Conservation (phyloP, 2,329 filamentous ascomycete species). For the Exutisphaerella laricina region DNA sequence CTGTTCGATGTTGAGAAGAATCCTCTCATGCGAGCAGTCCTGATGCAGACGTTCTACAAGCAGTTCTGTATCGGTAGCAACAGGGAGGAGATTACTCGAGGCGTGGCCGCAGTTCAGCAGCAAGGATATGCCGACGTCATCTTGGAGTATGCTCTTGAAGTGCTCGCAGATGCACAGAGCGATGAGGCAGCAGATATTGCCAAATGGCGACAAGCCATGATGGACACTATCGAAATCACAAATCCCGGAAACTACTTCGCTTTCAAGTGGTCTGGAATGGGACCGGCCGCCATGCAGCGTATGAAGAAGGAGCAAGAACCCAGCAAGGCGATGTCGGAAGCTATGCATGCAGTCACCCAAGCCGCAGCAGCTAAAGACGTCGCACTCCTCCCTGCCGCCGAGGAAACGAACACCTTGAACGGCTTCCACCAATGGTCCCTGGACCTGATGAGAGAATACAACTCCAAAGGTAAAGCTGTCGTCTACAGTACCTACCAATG, state of each 20-base stretch:
- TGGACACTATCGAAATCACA: slow-evolving; percentile 61
- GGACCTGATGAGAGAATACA: slow-evolving; percentile 27
- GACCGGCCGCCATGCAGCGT: slow-evolving; percentile 62
- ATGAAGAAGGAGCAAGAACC: slow-evolving; percentile 60
- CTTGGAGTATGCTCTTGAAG: slow-evolving; percentile 75
- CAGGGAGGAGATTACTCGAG: slow-evolving; percentile 59
- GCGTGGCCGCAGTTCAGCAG: slow-evolving; percentile 59
- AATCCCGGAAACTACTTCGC: slow-evolving; percentile 50
- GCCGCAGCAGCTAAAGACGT: slow-evolving; percentile 65
- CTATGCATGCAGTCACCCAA: slow-evolving; percentile 69
- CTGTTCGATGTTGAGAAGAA: slow-evolving; percentile 72
- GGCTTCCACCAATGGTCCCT: slow-evolving; percentile 60
- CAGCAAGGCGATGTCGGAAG: slow-evolving; percentile 57
- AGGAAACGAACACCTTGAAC: slow-evolving; percentile 71
- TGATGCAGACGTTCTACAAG: slow-evolving; percentile 80
- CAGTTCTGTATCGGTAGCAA: slow-evolving; percentile 88
- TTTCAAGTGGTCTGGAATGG: slow-evolving; percentile 73
- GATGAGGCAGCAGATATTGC: slow-evolving; percentile 56
- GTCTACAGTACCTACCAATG: slow-evolving; percentile 64
- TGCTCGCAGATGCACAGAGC: slow-evolving; percentile 55
- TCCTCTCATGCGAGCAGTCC: slow-evolving; percentile 59
- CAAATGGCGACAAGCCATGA: slow-evolving; percentile 67
- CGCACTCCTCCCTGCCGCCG: slow-evolving; percentile 75
- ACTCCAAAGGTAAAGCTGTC: slow-evolving; percentile 53
- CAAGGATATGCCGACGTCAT: slow-evolving; percentile 82